Base-by-base conservation (phyloP, 805 yeast species). In the Lipomyces japonicus region DNA sequence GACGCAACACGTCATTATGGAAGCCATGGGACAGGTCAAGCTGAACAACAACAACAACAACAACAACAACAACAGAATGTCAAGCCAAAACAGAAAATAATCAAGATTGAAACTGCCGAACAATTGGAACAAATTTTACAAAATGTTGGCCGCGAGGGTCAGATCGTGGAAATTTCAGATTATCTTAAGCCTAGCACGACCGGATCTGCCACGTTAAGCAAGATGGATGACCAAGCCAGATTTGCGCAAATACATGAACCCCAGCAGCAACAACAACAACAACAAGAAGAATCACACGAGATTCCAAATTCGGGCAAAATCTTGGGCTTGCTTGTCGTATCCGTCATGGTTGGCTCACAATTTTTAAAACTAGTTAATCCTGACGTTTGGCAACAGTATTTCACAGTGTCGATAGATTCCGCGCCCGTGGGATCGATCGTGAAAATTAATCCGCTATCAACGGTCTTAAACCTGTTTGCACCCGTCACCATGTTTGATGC, bases 251-350 rank as follows among this genome's bases (percentile, higher is more conserved):
- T 14, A 49, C 48, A 34, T 58, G 50, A 6, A 60, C 58, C 18
- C 57, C 60, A 28, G 46, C 58, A 16, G 62, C 63, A 21, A 57
- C 63, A 35, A 60, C 63, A 9, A 63, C 63, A n/a, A 50, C 39
- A 44, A 60, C 63, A 4, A 63, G n/a, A 34, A 34, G 37, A 34
- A 12, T 6, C 16, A 6, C 37, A 14, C 7, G 37, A 34, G 5
- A 6, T 19, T 6, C 37, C 37, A 14, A 6, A 14, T 14, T 12
- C 6, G 9, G 37, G 37, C 21, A 12, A 19, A 18, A 18, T 39
- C 7, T 16, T 39, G 34, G 42, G 18, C 7, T 7, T 21, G 31
- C 9, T 22, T 6, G 16, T 39, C 7, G 26, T 18, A 21, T 6
- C 18, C 18, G 19, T 39, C 18, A 18, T 39, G 42, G 26, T 39